Base-by-base conservation (phyloP, 129 eudicot species). In the Flaveria linearis region DNA sequence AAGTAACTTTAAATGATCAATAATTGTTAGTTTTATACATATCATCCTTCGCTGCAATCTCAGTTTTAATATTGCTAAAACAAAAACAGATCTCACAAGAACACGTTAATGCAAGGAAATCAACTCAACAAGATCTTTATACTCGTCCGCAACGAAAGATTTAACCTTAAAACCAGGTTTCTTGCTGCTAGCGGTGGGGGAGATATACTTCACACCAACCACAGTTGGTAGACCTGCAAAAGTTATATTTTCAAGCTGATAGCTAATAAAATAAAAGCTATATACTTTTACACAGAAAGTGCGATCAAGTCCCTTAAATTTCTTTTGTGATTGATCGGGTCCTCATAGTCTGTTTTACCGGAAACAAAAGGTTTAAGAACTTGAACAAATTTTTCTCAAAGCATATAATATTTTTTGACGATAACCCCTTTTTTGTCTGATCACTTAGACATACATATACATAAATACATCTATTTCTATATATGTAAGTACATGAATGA, bases 181-280 rank as follows among this genome's bases (percentile, higher is more conserved):
- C 18, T 81, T 80, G 1, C 42, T 70, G 14, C 51, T 85, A 62
- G 78, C 84, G 2, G 81, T 75, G 17, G 96, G 89, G 72, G 93
- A 84, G 7, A 86, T 9, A 52, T 82, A 89, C 82, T 89, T 91
- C 76, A 87, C 73, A 50, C 98, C 98, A 3, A 91, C 73, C n/a
- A 94, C 86, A 65, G 93, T 91, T 30, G 83, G 82, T 70, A 94
- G 17, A 75, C 92, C 98, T 94, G 84, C 84, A 85, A 83, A 20
- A 43, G 3, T 49, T 9, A 12, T 9, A 45, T 47, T 43, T 17
- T 22, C 0, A 16, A 52, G 26, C 13, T 65, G 39, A 36, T 30
- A 65, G 36, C 9, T 18, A 45, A 36, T 36, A 36, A 36, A 36
- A 36, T 36, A 36, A 45, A 45, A 45, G 49, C 41, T 36, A 2